Conservation (phyloP, 495 filamentous ascomycete species). For the Elasticomyces elasticus region DNA sequence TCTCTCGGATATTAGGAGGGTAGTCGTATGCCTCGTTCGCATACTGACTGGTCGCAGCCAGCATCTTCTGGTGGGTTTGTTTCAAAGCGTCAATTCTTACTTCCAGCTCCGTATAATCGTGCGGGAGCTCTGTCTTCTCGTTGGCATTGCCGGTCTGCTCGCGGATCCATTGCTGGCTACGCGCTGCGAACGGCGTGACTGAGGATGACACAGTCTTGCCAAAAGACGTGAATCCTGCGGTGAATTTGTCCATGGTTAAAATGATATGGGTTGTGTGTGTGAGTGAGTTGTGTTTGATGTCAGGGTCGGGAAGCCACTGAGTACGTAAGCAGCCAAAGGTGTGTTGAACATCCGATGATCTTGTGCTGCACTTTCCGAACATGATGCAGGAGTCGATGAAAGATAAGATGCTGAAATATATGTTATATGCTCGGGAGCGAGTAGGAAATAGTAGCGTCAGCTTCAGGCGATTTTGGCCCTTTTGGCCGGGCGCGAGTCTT, state of each 20-base stretch:
- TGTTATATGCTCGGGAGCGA: too few relatives aligned
- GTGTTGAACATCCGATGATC: too few relatives aligned
- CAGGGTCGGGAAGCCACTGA: too few relatives aligned
- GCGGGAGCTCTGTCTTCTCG: constrained; percentile 94
- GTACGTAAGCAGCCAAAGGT: too few relatives aligned
- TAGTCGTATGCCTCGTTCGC: constrained; percentile 96
- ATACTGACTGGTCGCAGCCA: constrained; percentile 93
- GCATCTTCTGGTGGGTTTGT: constrained; percentile 90
- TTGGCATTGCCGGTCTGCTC: constrained; percentile 93
- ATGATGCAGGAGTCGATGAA: too few relatives aligned
- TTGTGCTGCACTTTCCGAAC: too few relatives aligned
- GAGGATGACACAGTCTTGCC: constrained; percentile 17
- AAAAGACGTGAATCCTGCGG: constrained; percentile 9
- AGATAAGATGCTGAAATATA: too few relatives aligned
- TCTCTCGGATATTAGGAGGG: constrained; percentile 97
- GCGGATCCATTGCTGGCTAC: constrained; percentile 92
- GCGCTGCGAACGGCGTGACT: constrained; percentile 80
- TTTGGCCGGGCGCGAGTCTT: too few relatives aligned
- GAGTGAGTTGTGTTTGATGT: too few relatives aligned
- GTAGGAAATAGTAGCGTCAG: too few relatives aligned
- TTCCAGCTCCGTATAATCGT: constrained; percentile 97
- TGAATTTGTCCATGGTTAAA: constrained; percentile 22
- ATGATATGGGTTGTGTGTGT: too few relatives aligned
- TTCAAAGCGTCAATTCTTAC: constrained; percentile 97
- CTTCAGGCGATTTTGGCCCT: too few relatives aligned